A percentile compares a stretch with the other conserved stretches of the same genome.
Conservation (phyloP, 495 filamentous ascomycete genomes). For the Lentithecium fluviatile region DNA sequence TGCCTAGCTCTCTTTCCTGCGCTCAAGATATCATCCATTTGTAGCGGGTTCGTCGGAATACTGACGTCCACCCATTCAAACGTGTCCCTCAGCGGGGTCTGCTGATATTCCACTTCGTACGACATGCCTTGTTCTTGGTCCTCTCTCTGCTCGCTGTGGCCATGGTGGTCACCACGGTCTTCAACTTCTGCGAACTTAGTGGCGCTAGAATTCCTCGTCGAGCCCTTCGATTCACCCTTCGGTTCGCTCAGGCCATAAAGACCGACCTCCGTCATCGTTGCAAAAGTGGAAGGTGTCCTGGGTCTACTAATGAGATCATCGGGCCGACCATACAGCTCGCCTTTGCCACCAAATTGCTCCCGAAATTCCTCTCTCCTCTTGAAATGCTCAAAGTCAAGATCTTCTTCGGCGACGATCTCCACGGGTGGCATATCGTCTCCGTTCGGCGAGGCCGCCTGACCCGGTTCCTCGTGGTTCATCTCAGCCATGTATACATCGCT, state of each 20-base stretch:
- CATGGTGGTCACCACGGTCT: not conserved
- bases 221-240: not conserved
- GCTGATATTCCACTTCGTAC: constrained; percentile 10
- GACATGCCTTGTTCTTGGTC: constrained; percentile 1
- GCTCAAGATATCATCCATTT: not conserved
- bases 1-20: not conserved
- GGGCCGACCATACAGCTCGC: constrained; percentile 25
- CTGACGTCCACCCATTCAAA: constrained; percentile 11
- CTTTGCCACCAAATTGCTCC: constrained; percentile 29
- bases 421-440: constrained; percentile 6
- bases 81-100: not conserved
- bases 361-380: constrained; percentile 22
- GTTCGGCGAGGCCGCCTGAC: not conserved
- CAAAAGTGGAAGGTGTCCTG: constrained; percentile 17
- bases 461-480: constrained; percentile 9
- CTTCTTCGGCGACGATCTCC: constrained; percentile 24
- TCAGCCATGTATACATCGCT: constrained; percentile 19
- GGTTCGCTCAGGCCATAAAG: not conserved
- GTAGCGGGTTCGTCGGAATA: constrained; percentile 8
- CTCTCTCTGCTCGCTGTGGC: not conserved
- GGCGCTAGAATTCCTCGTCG: constrained; percentile 14
- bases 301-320: constrained; percentile 16
- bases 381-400: constrained; percentile 33
- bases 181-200: constrained; percentile 4
- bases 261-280: constrained; percentile 8